Evolutionary conservation across 2,329 filamentous ascomycete species (phyloP).

Genomic region (Fusarium udum): DNA sequence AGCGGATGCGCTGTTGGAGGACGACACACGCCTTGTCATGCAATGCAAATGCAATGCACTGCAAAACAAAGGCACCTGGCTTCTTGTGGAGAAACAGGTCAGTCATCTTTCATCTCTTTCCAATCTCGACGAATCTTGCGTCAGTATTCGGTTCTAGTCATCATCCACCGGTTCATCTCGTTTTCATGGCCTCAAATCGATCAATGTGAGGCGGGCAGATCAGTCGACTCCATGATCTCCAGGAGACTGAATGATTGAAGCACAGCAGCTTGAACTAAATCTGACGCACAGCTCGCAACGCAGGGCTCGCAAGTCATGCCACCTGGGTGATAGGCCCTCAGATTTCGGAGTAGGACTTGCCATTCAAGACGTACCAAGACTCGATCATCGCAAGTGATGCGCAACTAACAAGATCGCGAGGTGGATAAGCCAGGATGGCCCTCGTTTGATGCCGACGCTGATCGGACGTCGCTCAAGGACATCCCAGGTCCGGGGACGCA

Average conservation of each 20-base stretch:
- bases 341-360: constrained; percentile 1
- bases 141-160: constrained; percentile 20
- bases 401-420: constrained; percentile 24
- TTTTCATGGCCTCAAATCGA: constrained; percentile 25
- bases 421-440: constrained; percentile 10
- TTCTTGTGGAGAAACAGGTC: constrained; percentile 27
- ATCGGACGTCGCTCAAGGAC: constrained; percentile 19
- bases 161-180: constrained; percentile 29
- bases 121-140: constrained; percentile 35
- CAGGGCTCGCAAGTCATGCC: constrained; percentile 45
- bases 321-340: constrained; percentile 9
- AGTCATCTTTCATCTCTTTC: constrained; percentile 8
- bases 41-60: constrained; percentile 37
- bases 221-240: constrained; percentile 10
- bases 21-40: constrained; percentile 32
- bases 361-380: constrained; percentile 2
- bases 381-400: constrained; percentile 20
- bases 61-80: constrained; percentile 20
- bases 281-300: constrained; percentile 40
- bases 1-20: constrained; percentile 26
- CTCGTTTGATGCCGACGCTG: constrained; percentile 23
- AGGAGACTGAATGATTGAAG: constrained; percentile 26
- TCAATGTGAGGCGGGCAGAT: constrained; percentile 31
- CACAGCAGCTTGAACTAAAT: constrained; percentile 22
- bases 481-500: constrained; percentile 23